Conservation (phyloP, 1,139 yeast genomes). For the Arxiozyma heterogenica region DNA sequence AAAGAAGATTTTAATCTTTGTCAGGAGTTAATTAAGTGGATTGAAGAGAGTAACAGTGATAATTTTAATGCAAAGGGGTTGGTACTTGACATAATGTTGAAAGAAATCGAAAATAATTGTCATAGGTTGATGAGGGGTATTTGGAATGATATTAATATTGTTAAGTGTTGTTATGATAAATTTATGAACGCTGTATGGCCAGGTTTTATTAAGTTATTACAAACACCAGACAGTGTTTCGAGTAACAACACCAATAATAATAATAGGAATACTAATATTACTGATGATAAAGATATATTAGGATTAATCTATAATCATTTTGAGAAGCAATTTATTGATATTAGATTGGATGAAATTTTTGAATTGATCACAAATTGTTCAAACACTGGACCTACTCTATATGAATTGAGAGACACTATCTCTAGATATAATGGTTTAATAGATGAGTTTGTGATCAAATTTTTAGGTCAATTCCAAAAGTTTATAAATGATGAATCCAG, state of each 20-base stretch:
- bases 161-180: slow-evolving; percentile 29
- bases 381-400: slow-evolving; percentile 45
- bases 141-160: slow-evolving; percentile 36
- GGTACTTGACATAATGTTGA: slow-evolving; percentile 37
- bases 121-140: slow-evolving; percentile 31
- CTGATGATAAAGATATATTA: slow-evolving; percentile 20
- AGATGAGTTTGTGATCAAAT: slow-evolving; percentile 35
- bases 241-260: slow-evolving; percentile 17
- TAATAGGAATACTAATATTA: not conserved
- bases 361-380: slow-evolving; percentile 52
- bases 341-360: slow-evolving; percentile 57
- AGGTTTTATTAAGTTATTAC: slow-evolving; percentile 16
- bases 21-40: slow-evolving; percentile 19
- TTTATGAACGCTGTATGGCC: slow-evolving; percentile 23
- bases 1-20: slow-evolving; percentile 26
- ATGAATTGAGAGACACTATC: slow-evolving; percentile 50
- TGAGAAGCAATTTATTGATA: slow-evolving; percentile 26
- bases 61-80: slow-evolving; percentile 20
- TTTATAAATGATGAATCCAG: slow-evolving; percentile 58
- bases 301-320: slow-evolving; percentile 24
- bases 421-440: slow-evolving; percentile 19
- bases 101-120: slow-evolving; percentile 37
- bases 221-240: slow-evolving; percentile 22
- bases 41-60: slow-evolving; percentile 16
- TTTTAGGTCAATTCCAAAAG: slow-evolving; percentile 42